A percentile compares a stretch with the other conserved stretches of the same genome.
Conservation (phyloP, 352 stramenopile genomes). For the Phytophthora meadii region DNA sequence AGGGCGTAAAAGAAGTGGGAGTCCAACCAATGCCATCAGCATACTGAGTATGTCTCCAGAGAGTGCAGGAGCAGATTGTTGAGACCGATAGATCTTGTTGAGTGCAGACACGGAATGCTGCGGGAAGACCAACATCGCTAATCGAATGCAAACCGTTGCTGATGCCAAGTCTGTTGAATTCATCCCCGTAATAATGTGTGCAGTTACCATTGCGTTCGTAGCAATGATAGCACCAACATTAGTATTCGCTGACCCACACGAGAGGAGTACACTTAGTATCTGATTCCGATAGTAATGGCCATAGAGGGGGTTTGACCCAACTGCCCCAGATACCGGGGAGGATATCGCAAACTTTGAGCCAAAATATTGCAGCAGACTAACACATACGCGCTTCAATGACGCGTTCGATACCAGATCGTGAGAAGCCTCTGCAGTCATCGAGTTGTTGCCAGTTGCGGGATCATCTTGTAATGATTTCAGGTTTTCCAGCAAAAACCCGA, state of each 20-base stretch:
- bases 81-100: conserved; percentile 66
- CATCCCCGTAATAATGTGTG: conserved; percentile 73
- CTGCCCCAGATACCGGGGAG: conserved; percentile 3
- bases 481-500: conserved; percentile 73
- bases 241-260: conserved; percentile 67
- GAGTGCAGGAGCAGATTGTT: conserved; percentile 31
- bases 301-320: conserved; percentile 26
- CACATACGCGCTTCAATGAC: conserved; percentile 67
- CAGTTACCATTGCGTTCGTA: conserved; percentile 56
- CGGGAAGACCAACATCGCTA: conserved; percentile 86
- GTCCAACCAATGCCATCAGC: conserved; percentile 71
- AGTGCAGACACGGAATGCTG: conserved; percentile 78
- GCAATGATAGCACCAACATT: conserved; percentile 74
- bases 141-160: conserved; percentile 79
- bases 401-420: conserved; percentile 38
- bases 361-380: conserved; percentile 76
- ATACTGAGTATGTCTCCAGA: conserved; percentile 56
- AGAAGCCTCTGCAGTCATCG: not conserved
- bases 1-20: conserved; percentile 67
- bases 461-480: conserved; percentile 42
- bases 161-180: conserved; percentile 65
- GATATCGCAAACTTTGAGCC: conserved; percentile 22
- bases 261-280: conserved; percentile 75
- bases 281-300: conserved; percentile 82
- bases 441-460: conserved; percentile 1